Conservation (phyloP, 306 rosid genomes). For the Spatholobus suberectus region DNA sequence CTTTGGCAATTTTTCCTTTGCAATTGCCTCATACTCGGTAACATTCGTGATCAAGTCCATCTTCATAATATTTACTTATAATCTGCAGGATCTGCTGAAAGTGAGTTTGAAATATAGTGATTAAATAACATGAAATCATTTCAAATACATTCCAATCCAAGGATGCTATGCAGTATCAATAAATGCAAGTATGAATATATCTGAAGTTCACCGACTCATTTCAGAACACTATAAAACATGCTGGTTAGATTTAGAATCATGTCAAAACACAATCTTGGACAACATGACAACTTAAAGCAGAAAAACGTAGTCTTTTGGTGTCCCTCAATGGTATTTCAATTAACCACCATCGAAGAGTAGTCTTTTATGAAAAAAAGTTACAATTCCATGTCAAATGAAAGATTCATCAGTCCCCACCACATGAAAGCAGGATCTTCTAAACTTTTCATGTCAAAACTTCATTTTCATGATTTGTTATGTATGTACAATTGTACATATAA, state of each 20-base stretch:
- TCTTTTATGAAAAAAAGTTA: not conserved
- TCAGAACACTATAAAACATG: conserved; percentile 1
- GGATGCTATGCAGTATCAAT: conserved; percentile 9
- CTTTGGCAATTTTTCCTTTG: conserved; percentile 90
- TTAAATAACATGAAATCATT: conserved; percentile 26
- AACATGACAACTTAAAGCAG: not conserved
- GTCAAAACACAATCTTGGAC: not conserved
- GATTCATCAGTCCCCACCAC: conserved; percentile 24
- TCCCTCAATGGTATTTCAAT: not conserved
- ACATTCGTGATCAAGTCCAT: conserved; percentile 87
- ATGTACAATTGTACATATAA: not conserved
- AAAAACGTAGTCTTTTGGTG: not conserved
- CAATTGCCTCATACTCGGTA: conserved; percentile 76
- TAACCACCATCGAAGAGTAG: not conserved
- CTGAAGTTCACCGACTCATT: conserved; percentile 9
- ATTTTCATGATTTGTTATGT: not conserved
- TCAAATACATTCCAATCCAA: too few relatives aligned
- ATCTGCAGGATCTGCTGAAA: conserved; percentile 27
- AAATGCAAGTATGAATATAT: not conserved
- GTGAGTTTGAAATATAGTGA: not conserved
- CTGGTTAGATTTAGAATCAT: not conserved
- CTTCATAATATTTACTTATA: conserved; percentile 23
- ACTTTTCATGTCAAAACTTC: conserved; percentile 25
- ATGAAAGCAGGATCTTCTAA: conserved; percentile 13
- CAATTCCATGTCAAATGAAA: not conserved